Base-by-base conservation (phyloP, 2,329 filamentous ascomycete genomes). In the Magnaporthiopsis poae region DNA sequence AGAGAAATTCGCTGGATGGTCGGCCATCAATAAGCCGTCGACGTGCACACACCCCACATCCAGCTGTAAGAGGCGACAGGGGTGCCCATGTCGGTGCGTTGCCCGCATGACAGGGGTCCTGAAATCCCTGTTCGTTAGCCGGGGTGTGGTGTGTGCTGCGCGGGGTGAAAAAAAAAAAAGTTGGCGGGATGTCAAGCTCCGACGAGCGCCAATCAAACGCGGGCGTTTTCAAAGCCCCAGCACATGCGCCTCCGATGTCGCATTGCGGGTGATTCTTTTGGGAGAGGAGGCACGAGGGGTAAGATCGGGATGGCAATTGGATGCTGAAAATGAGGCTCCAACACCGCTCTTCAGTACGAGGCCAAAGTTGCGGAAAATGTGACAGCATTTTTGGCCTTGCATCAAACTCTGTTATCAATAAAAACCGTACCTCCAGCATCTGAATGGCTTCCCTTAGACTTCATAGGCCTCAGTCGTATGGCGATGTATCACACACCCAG, bases 201-300 rank as follows among this genome's bases (percentile, higher is more conserved):
- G 21, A 8, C 15, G 33, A 63, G 21, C 18, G 18, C 73, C 72
- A 74, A 74, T 73, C 68, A 73, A 7, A 59, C 35, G 9, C 25
- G 25, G 13, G 13, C 9, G 35, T 70, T 73, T 74, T 72, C 71
- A 70, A 74, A 73, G 68, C 68, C 25, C 25, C 39, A 39, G 46
- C 39, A 62, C 60, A 52, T 46, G 18, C 9, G 9, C 63, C 63
- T 65, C 68, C 68, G 68, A 69, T 69, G 65, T 69, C 68, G 68
- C 67, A 63, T 11, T n/a, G 62, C 21, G 27, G 31, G 62, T 52
- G 31, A 64, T 27, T 29, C 21, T 64, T 27, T n/a, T 39, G 29
- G 62, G 35, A 64, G 62, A 36, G 7, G 15, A 31, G 36, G 21
- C 18, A 63, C 33, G 59, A 29, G 59, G 59, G 59, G n/a, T 60